These are phyloP conservation scores for Endotrypanum monterogeii DNA, from an alignment of 208 protist species.

Conservation along the genomic window DNA sequence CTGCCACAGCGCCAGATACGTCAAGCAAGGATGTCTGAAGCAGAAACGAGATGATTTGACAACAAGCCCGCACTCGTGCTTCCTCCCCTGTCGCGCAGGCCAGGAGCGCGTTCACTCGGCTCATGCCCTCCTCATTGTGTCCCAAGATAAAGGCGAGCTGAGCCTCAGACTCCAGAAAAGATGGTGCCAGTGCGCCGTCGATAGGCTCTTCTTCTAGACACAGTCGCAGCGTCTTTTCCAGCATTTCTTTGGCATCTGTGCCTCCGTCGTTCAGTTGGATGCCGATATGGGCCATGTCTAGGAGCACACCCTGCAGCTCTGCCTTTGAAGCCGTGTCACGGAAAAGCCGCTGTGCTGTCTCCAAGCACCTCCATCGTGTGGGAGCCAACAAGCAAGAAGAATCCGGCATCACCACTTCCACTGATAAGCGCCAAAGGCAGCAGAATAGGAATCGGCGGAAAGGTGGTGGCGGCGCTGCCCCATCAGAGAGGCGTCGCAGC, in stretches of 20 bases:
- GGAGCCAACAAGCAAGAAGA: background rate
- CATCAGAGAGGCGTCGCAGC: background rate
- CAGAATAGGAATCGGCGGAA: conserved; percentile 31
- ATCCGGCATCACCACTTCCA: background rate
- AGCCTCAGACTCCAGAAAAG: conserved; percentile 11
- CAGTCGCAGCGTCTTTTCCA: conserved; percentile 7
- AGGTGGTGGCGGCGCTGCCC: background rate
- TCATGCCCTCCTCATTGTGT: conserved; percentile 2
- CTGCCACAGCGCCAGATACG: conserved; percentile 11
- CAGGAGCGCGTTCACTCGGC: conserved; percentile 1
- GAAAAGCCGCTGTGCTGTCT: conserved; percentile 11
- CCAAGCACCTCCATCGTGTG: conserved; percentile 20
- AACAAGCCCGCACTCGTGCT: background rate
- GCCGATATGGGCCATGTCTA: conserved; percentile 19
- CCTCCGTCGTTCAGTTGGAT: background rate
- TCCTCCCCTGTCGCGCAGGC: background rate
- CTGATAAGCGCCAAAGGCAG: conserved; percentile 16
- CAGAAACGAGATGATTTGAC: conserved; percentile 30
- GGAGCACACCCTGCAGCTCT: conserved; percentile 22
- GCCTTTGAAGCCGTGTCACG: conserved; percentile 5
- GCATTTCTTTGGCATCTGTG: background rate
- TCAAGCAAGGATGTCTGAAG: background rate
- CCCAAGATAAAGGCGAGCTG: conserved; percentile 22
- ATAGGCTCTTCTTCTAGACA: background rate
- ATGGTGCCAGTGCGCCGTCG: background rate